phyloP scores from a whole-genome alignment of 768 basidiomycete genomes.

The Auricularia cornea region DNA sequence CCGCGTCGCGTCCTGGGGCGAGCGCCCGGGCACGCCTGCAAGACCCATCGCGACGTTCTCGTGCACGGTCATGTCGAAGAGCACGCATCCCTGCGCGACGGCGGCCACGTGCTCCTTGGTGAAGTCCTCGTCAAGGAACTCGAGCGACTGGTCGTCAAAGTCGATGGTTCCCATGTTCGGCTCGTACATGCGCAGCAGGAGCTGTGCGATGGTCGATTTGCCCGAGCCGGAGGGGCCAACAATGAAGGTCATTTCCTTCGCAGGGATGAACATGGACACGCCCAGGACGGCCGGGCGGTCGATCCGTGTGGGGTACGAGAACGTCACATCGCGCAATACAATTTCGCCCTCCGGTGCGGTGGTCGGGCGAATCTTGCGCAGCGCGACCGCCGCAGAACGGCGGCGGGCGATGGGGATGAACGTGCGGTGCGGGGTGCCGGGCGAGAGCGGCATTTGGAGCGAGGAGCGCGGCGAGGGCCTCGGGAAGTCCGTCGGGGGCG shows the following conservation, averaged over 20 bases:
- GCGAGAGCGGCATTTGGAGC: constrained; percentile 7
- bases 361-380: constrained; percentile 59
- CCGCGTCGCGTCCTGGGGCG: constrained; percentile 45
- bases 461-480: constrained; percentile 3
- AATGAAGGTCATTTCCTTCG: constrained; percentile 67
- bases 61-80: constrained; percentile 72
- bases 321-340: constrained; percentile 48
- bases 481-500: constrained; percentile 17
- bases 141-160: constrained; percentile 76
- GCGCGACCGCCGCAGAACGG: constrained; percentile 5
- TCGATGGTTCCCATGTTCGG: constrained; percentile 56
- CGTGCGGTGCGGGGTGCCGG: constrained; percentile 11
- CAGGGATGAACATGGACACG: constrained; percentile 60
- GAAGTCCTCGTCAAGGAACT: constrained; percentile 65
- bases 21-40: constrained; percentile 30
- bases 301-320: constrained; percentile 68
- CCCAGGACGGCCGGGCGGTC: constrained; percentile 47
- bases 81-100: constrained; percentile 70
- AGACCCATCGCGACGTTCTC: constrained; percentile 82
- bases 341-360: constrained; percentile 61
- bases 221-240: constrained; percentile 74
- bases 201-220: constrained; percentile 62
- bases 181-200: constrained; percentile 65
- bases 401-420: not conserved
- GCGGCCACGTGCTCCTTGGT: constrained; percentile 61